These are phyloP conservation scores for Diplodia sapinea DNA, from an alignment of 2,329 filamentous ascomycete species.

Conservation along the genomic window DNA sequence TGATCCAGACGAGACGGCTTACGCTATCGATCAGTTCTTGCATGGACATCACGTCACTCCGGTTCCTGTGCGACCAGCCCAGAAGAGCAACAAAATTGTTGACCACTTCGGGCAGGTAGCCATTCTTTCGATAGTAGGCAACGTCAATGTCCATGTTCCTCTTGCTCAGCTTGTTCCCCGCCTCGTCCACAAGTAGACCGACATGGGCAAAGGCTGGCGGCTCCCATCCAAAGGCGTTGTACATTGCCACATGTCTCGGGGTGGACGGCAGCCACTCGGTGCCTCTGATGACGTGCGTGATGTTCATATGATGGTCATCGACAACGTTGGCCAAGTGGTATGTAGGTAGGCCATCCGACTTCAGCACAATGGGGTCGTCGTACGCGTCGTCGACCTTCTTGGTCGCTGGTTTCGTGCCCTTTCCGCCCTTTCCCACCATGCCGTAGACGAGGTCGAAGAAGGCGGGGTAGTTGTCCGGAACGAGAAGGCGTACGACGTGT, in stretches of 20 bases:
- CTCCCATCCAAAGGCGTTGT: constrained; percentile 56
- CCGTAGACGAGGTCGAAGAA: constrained; percentile 85
- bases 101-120: constrained; percentile 68
- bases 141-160: constrained; percentile 73
- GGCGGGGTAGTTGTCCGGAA: constrained; percentile 64
- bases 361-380: constrained; percentile 88
- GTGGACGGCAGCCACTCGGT: constrained; percentile 98
- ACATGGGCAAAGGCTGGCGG: constrained; percentile 58
- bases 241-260: constrained; percentile 71
- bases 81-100: constrained; percentile 84
- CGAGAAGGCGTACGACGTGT: constrained; percentile 78
- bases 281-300: constrained; percentile 93
- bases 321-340: constrained; percentile 98
- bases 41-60: constrained; percentile 74
- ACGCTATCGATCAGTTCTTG: constrained; percentile 73
- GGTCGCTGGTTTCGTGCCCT: constrained; percentile 57
- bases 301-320: constrained; percentile 93
- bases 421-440: constrained; percentile 58
- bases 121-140: constrained; percentile 59
- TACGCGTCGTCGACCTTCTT: constrained; percentile 54
- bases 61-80: constrained; percentile 76
- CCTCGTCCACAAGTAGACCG: constrained; percentile 54
- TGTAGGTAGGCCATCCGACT: constrained; percentile 89
- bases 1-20: constrained; percentile 37
- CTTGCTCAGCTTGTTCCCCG: constrained; percentile 71